phyloP scores from a whole-genome alignment of 805 yeast genomes.

The Schizosaccharomyces japonicus region DNA sequence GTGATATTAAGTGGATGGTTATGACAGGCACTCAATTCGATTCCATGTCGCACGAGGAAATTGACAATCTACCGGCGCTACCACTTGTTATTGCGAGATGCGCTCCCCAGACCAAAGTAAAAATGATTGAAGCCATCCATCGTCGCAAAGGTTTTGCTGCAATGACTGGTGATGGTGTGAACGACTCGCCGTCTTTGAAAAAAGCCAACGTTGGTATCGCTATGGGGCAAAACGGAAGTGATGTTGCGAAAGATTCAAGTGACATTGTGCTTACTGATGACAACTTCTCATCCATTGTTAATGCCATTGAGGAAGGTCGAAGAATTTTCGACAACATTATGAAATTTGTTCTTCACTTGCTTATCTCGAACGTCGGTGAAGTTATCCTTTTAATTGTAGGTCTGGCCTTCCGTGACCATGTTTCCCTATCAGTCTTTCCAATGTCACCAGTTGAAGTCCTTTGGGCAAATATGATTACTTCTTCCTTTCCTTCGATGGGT shows the following conservation, averaged over 20 bases:
- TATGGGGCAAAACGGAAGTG: slow-evolving; percentile 62
- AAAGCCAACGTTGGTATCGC: slow-evolving; percentile 65
- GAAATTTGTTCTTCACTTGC: slow-evolving; percentile 48
- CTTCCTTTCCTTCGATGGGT: slow-evolving; percentile 71
- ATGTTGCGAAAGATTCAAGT: slow-evolving; percentile 65
- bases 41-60: slow-evolving; percentile 31
- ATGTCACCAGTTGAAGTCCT: slow-evolving; percentile 57
- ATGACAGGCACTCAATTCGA: slow-evolving; percentile 60
- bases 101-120: slow-evolving; percentile 60
- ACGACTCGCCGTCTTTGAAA: slow-evolving; percentile 56
- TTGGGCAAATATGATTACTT: slow-evolving; percentile 58
- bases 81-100: slow-evolving; percentile 65
- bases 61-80: slow-evolving; percentile 39
- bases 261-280: slow-evolving; percentile 57
- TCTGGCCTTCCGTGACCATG: slow-evolving; percentile 38
- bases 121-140: slow-evolving; percentile 57
- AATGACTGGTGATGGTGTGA: slow-evolving; percentile 71
- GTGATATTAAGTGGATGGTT: slow-evolving; percentile 37
- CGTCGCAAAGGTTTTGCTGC: slow-evolving; percentile 42
- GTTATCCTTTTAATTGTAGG: slow-evolving; percentile 48
- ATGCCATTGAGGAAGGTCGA: slow-evolving; percentile 61
- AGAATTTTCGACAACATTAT: slow-evolving; percentile 59
- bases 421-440: slow-evolving; percentile 55
- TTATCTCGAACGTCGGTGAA: slow-evolving; percentile 52
- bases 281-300: slow-evolving; percentile 55